Percentiles rank a stretch among this genome's conserved stretches.
These are phyloP conservation scores for Colletotrichum noveboracense DNA, from an alignment of 2,329 filamentous ascomycete genomes.

Conservation along the genomic window DNA sequence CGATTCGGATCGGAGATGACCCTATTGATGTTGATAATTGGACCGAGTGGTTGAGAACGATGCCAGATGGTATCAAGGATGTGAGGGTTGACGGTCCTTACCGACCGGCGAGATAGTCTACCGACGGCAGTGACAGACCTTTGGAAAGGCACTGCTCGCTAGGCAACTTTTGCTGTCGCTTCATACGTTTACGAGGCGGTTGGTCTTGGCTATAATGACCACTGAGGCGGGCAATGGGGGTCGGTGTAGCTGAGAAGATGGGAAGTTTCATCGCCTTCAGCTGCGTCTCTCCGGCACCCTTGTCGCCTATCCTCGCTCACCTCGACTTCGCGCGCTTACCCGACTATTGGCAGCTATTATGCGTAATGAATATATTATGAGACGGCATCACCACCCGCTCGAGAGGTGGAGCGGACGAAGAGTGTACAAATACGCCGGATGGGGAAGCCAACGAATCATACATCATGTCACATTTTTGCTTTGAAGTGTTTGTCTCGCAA, in stretches of 20 bases:
- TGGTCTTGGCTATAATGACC: not conserved
- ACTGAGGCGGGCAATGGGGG: not conserved
- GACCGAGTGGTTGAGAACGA: slow-evolving; percentile 63
- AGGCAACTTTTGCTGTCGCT: not conserved
- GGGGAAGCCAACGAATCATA: not conserved
- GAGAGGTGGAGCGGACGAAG: not conserved
- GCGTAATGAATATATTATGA: not conserved
- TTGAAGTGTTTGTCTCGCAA: not conserved
- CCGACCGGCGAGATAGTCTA: slow-evolving; percentile 37
- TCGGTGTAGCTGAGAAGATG: not conserved
- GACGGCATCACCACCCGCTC: not conserved
- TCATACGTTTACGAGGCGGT: slow-evolving; percentile 12
- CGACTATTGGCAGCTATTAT: not conserved
- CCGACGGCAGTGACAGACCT: not conserved
- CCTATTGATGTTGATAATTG: slow-evolving; percentile 57
- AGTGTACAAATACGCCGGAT: not conserved
- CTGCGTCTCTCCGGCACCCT: not conserved
- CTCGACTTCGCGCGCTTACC: not conserved
- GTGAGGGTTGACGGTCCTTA: slow-evolving; percentile 60
- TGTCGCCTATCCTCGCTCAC: not conserved
- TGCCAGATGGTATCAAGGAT: slow-evolving; percentile 62
- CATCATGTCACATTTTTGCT: not conserved
- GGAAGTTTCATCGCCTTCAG: not conserved
- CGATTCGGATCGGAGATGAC: slow-evolving; percentile 56
- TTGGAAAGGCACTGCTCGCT: not conserved